Base-by-base conservation (phyloP, 345 rosid genomes). In the Fremontodendron californicum region DNA sequence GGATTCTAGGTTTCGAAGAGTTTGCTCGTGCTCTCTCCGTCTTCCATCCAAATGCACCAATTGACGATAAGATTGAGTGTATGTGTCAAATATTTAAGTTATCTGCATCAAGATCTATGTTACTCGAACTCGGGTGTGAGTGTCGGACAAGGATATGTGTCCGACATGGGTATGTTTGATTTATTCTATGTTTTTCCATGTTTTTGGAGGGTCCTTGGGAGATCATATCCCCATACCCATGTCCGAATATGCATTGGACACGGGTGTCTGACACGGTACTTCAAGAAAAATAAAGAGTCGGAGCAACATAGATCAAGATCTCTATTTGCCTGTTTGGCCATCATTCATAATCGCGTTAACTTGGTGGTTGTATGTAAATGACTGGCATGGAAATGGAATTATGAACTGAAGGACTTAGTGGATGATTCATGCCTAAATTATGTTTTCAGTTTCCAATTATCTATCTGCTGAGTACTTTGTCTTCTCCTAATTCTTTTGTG, bases 1-100 rank as follows among this genome's bases (percentile, higher is more conserved):
- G 98, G 69, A 92, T 96, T 65, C 87, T 96, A n/a, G 99, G 98
- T 49, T 96, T 96, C 68, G 98, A 94, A 84, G 99, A 96, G 87
- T 96, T 96, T 88, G 98, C 98, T 10, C 97, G 94, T 76, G 99
- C 99, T 61, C 94, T 96, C 33, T 96, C 99, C 2, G 97, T 96
- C 54, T 96, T 96, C 79, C 99, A 96, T 85, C 99, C 98, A 52
- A 94, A 91, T 73, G 97, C 99, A 1, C 97, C 97, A 49, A 89
- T 90, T 75, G 99, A 96, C 8, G 97, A 92, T 69, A 96, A 96
- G 87, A 94, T 96, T 76, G 90, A 90, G 69, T 93, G 99, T 93
- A 87, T n/a, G 91, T 81, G 43, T 65, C 18, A n/a, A 18, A 27
- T 76, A n/a, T 46, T 66, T 75, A 25, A 62, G 48, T 3, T 25